A percentile compares a stretch with the other conserved stretches of the same genome.
These are phyloP conservation scores for Aspergillus flavus DNA, from an alignment of 2,329 filamentous ascomycete species.

Conservation along the genomic window DNA sequence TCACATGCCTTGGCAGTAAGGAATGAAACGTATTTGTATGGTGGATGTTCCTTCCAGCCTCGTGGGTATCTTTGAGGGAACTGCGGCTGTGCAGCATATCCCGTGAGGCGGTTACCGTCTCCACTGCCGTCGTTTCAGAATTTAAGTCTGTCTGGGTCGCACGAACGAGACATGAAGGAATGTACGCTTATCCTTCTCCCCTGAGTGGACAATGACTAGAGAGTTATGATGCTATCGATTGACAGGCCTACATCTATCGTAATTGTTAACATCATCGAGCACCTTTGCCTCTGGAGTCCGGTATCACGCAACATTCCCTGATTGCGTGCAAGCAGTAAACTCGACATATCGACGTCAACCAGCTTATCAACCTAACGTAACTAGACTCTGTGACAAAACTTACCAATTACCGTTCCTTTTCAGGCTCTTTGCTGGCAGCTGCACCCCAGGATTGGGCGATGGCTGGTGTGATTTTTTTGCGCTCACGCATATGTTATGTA, in stretches of 20 bases:
- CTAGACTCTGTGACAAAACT: not conserved
- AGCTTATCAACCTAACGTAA: not conserved
- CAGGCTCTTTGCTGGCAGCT: not conserved
- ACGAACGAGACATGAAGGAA: not conserved
- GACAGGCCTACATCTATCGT: not conserved
- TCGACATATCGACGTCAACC: not conserved
- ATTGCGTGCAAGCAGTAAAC: not conserved
- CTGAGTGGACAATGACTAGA: not conserved
- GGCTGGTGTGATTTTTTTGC: not conserved
- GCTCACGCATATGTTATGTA: not conserved
- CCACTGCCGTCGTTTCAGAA: conserved; percentile 24
- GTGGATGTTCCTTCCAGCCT: not conserved
- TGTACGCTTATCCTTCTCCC: not conserved
- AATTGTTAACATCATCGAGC: not conserved
- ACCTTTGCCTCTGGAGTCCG: not conserved
- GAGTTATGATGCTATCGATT: not conserved
- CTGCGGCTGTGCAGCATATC: conserved; percentile 16
- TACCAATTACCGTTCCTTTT: not conserved
- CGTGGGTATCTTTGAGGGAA: conserved; percentile 1
- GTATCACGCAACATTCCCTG: not conserved
- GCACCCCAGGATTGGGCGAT: conserved; percentile 5
- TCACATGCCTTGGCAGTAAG: not conserved
- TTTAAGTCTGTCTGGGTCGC: conserved; percentile 9
- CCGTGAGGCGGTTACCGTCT: conserved; percentile 13
- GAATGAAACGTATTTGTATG: not conserved